Evolutionary conservation across 768 basidiomycete species (phyloP), one percentile per base, ranked within the genome.

Genomic region (Kwoniella mangroviensis): DNA sequence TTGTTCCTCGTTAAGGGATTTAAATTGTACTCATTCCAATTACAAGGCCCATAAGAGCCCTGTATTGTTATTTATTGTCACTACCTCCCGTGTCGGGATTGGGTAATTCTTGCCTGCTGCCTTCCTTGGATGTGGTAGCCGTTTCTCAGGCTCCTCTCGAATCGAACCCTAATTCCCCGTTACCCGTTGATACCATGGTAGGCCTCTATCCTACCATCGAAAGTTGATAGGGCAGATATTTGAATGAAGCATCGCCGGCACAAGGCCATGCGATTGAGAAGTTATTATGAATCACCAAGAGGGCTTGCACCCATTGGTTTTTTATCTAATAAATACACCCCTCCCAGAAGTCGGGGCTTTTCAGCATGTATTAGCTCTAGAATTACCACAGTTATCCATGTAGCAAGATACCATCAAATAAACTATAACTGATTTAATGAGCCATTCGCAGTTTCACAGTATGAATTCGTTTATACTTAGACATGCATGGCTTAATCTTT

Each of bases 371-470:
- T 88, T 87, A 88, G 88, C 88, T 88, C 87, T 88, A 88, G 87
- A 89, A 88, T 89, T 89, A 88, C 88, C 88, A 89, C 88, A 88
- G 88, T 88, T 89, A 89, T 89, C 88, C 88, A 89, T 88, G 88
- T 89, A 89, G 88, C 85, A 88, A 88, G 86, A 81, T 86, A 89
- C 85, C 87, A 88, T 89, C 89, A 88, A 89, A 89, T 88, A 88
- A 89, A 89, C 88, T 87, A 89, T 89, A 89, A 89, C 89, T 89
- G 88, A 89, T 89, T 88, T 89, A 89, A 89, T 89, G 89, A 89
- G 89, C 88, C 88, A 88, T 89, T 89, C 86, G 87, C 88, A 88
- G 89, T 89, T 89, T 89, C 89, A 88, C 88, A 85, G 87, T 89
- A 88, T 85, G 88, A 87, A 86, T 76, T 87, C 85, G 87, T 87